These are phyloP conservation scores for Diaporthe capsici DNA, from an alignment of 2,329 filamentous ascomycete genomes.

Conservation along the genomic window DNA sequence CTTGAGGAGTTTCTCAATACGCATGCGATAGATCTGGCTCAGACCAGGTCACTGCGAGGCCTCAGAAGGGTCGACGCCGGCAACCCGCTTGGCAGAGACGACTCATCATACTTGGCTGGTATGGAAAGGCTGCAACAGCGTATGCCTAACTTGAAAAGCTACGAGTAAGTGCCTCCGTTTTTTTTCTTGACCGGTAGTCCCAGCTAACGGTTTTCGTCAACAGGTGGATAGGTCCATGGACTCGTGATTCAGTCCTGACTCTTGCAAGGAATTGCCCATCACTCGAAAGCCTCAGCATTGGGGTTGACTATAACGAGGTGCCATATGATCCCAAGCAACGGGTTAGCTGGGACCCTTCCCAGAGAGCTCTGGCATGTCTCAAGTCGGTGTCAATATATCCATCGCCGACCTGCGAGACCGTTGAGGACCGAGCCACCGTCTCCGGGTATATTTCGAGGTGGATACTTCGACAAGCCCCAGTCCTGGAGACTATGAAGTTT, in stretches of 20 bases:
- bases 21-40: neutral
- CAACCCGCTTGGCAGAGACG: neutral
- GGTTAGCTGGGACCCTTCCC: neutral
- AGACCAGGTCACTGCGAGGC: constrained; percentile 2
- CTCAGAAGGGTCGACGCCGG: neutral
- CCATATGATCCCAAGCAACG: neutral
- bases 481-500: neutral
- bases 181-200: neutral
- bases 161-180: neutral
- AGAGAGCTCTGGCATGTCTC: constrained; percentile 1
- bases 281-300: constrained; percentile 18
- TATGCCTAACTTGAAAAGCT: constrained; percentile 12
- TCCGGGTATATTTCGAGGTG: neutral
- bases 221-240: constrained; percentile 8
- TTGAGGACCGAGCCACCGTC: constrained; percentile 10
- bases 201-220: neutral
- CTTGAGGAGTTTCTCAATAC: neutral
- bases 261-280: neutral
- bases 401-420: neutral
- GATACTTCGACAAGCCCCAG: constrained; percentile 14
- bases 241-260: neutral
- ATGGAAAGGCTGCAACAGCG: constrained; percentile 2
- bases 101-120: neutral
- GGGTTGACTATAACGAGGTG: neutral
- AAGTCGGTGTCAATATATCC: neutral